Evolutionary conservation across 192 early-diverging fungal genomes (phyloP).

Genomic region (Linnemannia hyalina): DNA sequence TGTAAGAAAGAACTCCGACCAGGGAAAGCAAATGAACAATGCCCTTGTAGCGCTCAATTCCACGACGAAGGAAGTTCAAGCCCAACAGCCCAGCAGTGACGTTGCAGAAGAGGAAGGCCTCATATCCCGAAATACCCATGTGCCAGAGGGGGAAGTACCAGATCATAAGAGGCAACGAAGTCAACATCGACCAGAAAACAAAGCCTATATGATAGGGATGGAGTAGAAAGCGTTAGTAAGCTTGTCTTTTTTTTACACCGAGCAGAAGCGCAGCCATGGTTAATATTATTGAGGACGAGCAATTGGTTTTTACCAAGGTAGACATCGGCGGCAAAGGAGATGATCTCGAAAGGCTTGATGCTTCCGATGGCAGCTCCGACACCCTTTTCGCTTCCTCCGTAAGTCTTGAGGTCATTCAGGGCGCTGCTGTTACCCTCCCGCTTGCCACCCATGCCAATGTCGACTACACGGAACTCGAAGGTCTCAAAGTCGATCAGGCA

Average conservation of each 20-base stretch:
- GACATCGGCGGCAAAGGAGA: slow-evolving; percentile 71
- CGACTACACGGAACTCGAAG: slow-evolving; percentile 64
- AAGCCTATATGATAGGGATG: slow-evolving; percentile 60
- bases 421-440: slow-evolving; percentile 14
- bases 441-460: slow-evolving; percentile 43
- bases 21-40: slow-evolving; percentile 70
- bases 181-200: slow-evolving; percentile 87
- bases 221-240: neutral
- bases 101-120: slow-evolving; percentile 77
- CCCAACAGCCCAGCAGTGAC: slow-evolving; percentile 70
- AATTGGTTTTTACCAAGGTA: slow-evolving; percentile 68
- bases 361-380: neutral
- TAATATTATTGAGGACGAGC: neutral
- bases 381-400: slow-evolving; percentile 33
- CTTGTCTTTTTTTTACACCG: neutral
- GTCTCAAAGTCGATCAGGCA: slow-evolving; percentile 75
- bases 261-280: neutral
- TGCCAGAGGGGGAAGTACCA: slow-evolving; percentile 91
- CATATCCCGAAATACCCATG: slow-evolving; percentile 88
- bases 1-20: slow-evolving; percentile 74
- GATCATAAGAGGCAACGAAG: slow-evolving; percentile 74
- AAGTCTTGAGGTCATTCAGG: slow-evolving; percentile 44
- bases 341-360: slow-evolving; percentile 37
- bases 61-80: slow-evolving; percentile 64
- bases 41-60: slow-evolving; percentile 66